Evolutionary conservation across 2,329 filamentous ascomycete species (phyloP).

Genomic region (Rutstroemia sp.): DNA sequence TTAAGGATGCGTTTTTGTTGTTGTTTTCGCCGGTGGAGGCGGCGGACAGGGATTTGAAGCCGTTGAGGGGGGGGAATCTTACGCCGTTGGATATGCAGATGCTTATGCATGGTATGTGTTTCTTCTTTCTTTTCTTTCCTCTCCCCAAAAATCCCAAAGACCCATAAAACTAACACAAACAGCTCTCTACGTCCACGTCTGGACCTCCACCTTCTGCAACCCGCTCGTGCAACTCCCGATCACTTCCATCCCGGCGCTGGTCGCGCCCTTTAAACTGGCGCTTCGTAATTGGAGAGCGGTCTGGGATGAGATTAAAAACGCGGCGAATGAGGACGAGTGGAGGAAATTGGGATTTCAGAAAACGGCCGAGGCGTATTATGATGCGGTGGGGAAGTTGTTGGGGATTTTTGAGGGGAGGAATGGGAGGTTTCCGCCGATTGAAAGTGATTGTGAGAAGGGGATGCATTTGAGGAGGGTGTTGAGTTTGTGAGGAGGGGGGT

Average conservation of each 20-base stretch:
- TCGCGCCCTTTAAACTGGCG: constrained; percentile 23
- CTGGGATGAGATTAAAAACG: constrained; percentile 25
- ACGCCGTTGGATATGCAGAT: constrained; percentile 28
- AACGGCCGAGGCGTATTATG: constrained; percentile 26
- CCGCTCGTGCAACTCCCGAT: constrained; percentile 17
- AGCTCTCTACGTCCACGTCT: constrained; percentile 28
- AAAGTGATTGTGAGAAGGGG: constrained; percentile 27
- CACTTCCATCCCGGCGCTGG: constrained; percentile 13
- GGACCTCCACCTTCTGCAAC: constrained; percentile 24
- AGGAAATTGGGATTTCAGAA: constrained; percentile 25
- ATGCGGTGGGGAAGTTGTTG: constrained; percentile 19
- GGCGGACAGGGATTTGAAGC: constrained; percentile 14
- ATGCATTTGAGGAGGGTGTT: constrained; percentile 24
- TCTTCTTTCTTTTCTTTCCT: neutral
- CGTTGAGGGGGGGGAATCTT: constrained; percentile 15
- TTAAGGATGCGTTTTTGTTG: constrained; percentile 25
- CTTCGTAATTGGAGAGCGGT: constrained; percentile 25
- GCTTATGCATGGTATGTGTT: constrained; percentile 26
- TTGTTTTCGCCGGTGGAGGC: constrained; percentile 18
- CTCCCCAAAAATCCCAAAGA: too few relatives aligned
- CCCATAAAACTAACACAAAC: neutral
- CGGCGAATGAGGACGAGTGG: constrained; percentile 19
- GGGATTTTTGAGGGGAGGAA: constrained; percentile 20
- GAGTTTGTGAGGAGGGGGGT: constrained; percentile 13
- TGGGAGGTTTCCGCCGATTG: constrained; percentile 21